A percentile compares a stretch with the other conserved stretches of the same genome.
These are phyloP conservation scores for Xanthoconium purpureum DNA, from an alignment of 768 basidiomycete genomes.

Conservation along the genomic window DNA sequence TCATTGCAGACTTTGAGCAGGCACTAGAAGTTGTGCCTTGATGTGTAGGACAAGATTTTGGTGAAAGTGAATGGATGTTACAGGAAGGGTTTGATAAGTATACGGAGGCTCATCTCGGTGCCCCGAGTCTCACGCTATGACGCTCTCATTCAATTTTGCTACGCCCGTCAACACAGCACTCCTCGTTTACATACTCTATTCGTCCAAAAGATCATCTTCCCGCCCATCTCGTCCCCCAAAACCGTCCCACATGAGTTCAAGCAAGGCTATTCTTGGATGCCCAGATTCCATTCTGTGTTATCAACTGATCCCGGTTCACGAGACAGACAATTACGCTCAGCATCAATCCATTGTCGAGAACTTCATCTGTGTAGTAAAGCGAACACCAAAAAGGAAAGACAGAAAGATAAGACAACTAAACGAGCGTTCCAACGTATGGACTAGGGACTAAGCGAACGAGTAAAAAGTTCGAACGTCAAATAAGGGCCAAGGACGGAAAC, in stretches of 20 bases:
- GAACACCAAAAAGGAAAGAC: constrained; percentile 9
- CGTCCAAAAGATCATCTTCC: too few relatives aligned
- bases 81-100: neutral
- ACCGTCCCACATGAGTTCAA: too few relatives aligned
- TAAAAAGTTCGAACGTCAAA: constrained; percentile 2
- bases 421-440: constrained; percentile 18
- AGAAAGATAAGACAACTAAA: constrained; percentile 20
- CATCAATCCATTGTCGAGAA: constrained; percentile 13
- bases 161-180: too few relatives aligned
- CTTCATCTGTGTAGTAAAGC: constrained; percentile 15
- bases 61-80: neutral
- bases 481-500: constrained; percentile 14
- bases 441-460: neutral
- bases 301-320: too few relatives aligned
- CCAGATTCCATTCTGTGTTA: too few relatives aligned
- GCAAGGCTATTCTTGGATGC: too few relatives aligned
- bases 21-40: constrained; percentile 31
- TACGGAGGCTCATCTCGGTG: too few relatives aligned
- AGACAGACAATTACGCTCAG: neutral
- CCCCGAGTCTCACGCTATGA: too few relatives aligned
- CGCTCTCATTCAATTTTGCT: too few relatives aligned
- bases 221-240: too few relatives aligned
- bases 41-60: neutral
- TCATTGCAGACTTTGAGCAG: constrained; percentile 45
- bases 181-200: too few relatives aligned